Evolutionary conservation across 2,329 filamentous ascomycete species (phyloP).

Genomic region (Fusarium bulbicola): DNA sequence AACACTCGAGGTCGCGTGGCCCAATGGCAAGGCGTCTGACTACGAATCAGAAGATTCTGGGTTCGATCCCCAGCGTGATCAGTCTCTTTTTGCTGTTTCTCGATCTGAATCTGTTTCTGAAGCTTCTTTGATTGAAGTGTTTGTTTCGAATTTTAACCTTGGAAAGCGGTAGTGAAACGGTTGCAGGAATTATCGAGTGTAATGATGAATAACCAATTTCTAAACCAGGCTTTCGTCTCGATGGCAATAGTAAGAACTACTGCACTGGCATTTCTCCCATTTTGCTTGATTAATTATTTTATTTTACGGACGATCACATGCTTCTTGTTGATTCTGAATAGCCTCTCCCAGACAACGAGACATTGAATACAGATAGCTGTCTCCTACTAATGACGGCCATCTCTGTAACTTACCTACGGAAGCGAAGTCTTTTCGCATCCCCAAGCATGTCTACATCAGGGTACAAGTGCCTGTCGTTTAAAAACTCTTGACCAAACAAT

Average conservation of each 20-base stretch:
- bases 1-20: conserved; percentile 19
- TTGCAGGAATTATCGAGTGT: too few relatives aligned
- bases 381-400: not conserved
- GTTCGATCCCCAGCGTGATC: conserved; percentile 42
- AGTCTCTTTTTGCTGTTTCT: not conserved
- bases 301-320: not conserved
- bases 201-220: accelerated
- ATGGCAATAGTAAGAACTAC: not conserved
- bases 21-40: conserved; percentile 43
- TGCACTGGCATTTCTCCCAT: not conserved
- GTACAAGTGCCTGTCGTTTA: not conserved
- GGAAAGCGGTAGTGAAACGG: not conserved
- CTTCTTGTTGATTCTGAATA: not conserved
- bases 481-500: not conserved
- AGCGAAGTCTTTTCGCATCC: not conserved
- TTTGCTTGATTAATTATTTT: not conserved
- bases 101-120: not conserved
- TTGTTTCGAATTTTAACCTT: not conserved
- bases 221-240: not conserved
- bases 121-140: not conserved
- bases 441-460: conserved; percentile 1
- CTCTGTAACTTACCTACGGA: not conserved
- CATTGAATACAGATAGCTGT: not conserved
- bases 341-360: not conserved
- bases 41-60: conserved; percentile 45